Evolutionary conservation across 768 basidiomycete genomes (phyloP).

Genomic region (Arthromyces matolae): DNA sequence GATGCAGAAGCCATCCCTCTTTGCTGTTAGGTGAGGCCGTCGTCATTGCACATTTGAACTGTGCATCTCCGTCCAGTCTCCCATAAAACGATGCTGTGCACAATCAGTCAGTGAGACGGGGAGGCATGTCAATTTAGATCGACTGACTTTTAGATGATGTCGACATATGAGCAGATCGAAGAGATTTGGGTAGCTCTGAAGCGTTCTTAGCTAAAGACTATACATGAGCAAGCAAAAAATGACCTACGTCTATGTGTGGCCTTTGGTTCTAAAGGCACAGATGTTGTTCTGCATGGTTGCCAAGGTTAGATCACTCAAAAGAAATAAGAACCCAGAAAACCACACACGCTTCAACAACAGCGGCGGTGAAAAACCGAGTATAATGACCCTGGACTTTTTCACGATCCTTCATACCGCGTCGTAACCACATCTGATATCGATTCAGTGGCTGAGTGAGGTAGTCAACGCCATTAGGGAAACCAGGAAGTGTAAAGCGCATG

Average conservation of each 20-base stretch:
- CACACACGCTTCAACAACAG: constrained; percentile 51
- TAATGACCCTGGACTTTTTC: constrained; percentile 52
- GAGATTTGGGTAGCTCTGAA: constrained; percentile 39
- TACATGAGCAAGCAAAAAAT: background rate
- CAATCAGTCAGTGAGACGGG: too few species aligned
- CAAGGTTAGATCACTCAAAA: background rate
- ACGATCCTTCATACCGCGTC: constrained; percentile 25
- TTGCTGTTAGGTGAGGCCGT: constrained; percentile 49
- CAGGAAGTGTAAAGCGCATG: constrained; percentile 29
- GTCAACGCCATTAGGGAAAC: constrained; percentile 40
- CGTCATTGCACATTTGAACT: constrained; percentile 68
- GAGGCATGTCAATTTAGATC: too few species aligned
- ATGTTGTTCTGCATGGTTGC: constrained; percentile 44
- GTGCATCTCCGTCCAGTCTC: constrained; percentile 46
- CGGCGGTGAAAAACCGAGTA: constrained; percentile 37
- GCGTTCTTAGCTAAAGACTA: background rate
- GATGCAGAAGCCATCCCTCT: constrained; percentile 41
- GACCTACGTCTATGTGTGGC: constrained; percentile 49
- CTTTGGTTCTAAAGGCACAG: constrained; percentile 47
- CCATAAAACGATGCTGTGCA: constrained; percentile 47
- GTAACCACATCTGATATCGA: constrained; percentile 37
- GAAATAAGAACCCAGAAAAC: background rate
- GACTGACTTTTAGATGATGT: constrained; percentile 22
- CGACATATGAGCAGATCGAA: constrained; percentile 34
- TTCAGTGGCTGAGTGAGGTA: constrained; percentile 47